Evolutionary conservation across 1,284 basidiomycete genomes (phyloP), one percentile per base, ranked within the genome.

Genomic region (Ganoderma sp.): DNA sequence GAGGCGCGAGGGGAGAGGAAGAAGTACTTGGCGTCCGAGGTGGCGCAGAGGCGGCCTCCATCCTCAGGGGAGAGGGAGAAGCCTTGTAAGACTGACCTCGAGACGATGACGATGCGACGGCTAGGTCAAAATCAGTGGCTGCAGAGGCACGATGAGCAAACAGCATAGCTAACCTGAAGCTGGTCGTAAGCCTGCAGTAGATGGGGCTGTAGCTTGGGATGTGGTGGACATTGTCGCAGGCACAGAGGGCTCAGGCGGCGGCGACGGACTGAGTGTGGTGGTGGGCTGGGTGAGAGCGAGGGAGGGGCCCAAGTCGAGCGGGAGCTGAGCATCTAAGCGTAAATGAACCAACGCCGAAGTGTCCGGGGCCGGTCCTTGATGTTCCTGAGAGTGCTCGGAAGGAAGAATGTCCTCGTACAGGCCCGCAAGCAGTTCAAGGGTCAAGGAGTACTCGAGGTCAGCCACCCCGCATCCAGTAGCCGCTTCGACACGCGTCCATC

Each of bases 361-460:
- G 52, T 59, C 69, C 62, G 69, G 66, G 39, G 63, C 63, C 66
- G 58, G 61, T 39, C 37, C 58, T 41, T 60, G 58, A 34, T 56
- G 64, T 62, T 48, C 72, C 66, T 60, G 64, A 58, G 63, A 64
- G 22, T 65, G 56, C 48, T 64, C 59, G 34, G 45, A 61, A 34
- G 67, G 67, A 50, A 68, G 61, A 14, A 73, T 70, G 39, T 71
- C 68, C 64, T 73, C 75, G 63, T 73, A 74, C 32, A 81, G 73
- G 19, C 83, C 86, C 37, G 86, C 87, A 78, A 92, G 81, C 28
- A 84, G 79, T 73, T 93, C 90, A 34, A 92, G 75, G 25, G 82
- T 78, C 67, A 88, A 85, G 14, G 91, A 90, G 73, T 87, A 90
- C 73, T 93, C 92, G 59, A 94, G 82, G 54, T 88, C 88, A 63